These are phyloP conservation scores for Fraxinus nigra DNA, from an alignment of 305 asterid genomes.

Conservation along the genomic window DNA sequence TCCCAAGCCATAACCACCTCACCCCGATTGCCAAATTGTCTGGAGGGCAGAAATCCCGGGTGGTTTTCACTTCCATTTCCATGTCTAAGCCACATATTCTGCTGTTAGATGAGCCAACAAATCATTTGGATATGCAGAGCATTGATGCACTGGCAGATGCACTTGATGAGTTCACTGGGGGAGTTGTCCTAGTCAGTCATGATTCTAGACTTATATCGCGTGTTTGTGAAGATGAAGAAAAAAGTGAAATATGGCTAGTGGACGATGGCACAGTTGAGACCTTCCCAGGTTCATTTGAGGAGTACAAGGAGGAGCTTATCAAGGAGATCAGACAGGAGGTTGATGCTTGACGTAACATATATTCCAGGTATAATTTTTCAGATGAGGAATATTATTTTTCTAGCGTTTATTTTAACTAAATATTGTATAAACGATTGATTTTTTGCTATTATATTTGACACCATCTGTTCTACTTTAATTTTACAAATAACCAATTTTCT, in stretches of 20 bases:
- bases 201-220: conserved; percentile 52
- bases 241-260: conserved; percentile 50
- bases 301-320: conserved; percentile 48
- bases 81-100: conserved; percentile 81
- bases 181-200: conserved; percentile 52
- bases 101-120: conserved; percentile 53
- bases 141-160: conserved; percentile 59
- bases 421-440: not conserved
- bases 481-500: not conserved
- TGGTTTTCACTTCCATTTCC: conserved; percentile 83
- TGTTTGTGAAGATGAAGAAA: conserved; percentile 53
- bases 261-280: conserved; percentile 47
- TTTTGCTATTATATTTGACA: not conserved
- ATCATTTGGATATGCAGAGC: conserved; percentile 62
- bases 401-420: not conserved
- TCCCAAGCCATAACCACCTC: conserved; percentile 83
- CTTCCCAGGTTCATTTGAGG: conserved; percentile 42
- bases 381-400: not conserved
- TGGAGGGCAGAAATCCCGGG: conserved; percentile 87
- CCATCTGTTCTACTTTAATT: not conserved
- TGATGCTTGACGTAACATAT: conserved; percentile 31
- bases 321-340: conserved; percentile 50
- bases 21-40: conserved; percentile 80
- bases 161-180: conserved; percentile 49
- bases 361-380: not conserved